phyloP scores from a whole-genome alignment of 805 yeast species.

The Yarrowia bubula region DNA sequence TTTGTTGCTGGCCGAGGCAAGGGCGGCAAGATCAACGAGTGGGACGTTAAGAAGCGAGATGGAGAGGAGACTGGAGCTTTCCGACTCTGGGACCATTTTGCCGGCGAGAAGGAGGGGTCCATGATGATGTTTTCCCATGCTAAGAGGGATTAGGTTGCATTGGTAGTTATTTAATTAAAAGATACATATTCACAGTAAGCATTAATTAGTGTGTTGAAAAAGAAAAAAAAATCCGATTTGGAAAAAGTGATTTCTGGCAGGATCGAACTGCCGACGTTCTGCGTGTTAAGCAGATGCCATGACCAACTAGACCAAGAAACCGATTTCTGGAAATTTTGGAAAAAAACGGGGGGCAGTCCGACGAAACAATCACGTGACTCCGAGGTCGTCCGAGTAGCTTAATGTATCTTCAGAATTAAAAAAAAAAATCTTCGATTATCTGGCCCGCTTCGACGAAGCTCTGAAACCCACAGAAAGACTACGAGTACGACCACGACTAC shows the following conservation, averaged over 20 bases:
- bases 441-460: too few relatives aligned
- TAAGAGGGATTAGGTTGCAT: constrained; percentile 20
- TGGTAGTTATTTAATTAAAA: constrained; percentile 2
- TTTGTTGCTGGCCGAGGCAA: constrained; percentile 27
- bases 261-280: constrained; percentile 99
- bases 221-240: neutral
- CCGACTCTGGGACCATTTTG: constrained; percentile 31
- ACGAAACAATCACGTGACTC: neutral
- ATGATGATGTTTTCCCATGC: constrained; percentile 24
- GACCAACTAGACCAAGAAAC: constrained; percentile 88
- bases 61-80: constrained; percentile 27
- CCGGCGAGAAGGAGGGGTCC: constrained; percentile 30
- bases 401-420: too few relatives aligned
- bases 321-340: neutral
- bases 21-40: constrained; percentile 25
- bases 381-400: too few relatives aligned
- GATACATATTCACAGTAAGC: neutral
- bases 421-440: too few relatives aligned
- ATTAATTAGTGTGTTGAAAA: too few relatives aligned
- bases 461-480: too few relatives aligned
- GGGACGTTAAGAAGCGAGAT: constrained; percentile 23
- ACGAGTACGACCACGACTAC: too few relatives aligned
- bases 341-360: neutral
- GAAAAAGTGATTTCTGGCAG: constrained; percentile 48
- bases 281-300: constrained; percentile 99